Percentiles rank a stretch among this genome's conserved stretches.
phyloP scores from a whole-genome alignment of 2,329 filamentous ascomycete species.

The Alternaria triticimaculans region DNA sequence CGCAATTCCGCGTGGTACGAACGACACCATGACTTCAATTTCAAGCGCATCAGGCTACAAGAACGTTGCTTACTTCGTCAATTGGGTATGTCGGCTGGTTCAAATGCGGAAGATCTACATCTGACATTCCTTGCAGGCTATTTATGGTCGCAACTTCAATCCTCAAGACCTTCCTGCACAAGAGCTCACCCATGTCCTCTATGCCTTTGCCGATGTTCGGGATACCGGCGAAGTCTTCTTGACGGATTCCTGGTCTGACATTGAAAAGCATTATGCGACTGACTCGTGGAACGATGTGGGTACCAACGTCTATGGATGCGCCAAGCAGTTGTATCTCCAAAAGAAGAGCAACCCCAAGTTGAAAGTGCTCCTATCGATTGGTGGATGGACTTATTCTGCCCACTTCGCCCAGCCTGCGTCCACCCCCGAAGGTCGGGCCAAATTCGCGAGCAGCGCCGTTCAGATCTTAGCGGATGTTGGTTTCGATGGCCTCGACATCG shows the following conservation, averaged over 20 bases:
- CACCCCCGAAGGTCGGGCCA: slow-evolving; percentile 37
- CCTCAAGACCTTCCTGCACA: slow-evolving; percentile 44
- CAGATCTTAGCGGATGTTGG: slow-evolving; percentile 42
- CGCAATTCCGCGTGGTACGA: slow-evolving; percentile 28
- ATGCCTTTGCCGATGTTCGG: slow-evolving; percentile 48
- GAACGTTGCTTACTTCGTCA: slow-evolving; percentile 49
- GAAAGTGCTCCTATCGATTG: slow-evolving; percentile 48
- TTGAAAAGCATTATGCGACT: slow-evolving; percentile 46
- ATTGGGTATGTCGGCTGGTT: slow-evolving; percentile 39
- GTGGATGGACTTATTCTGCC: slow-evolving; percentile 49
- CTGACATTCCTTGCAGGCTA: slow-evolving; percentile 35
- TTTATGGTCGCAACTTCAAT: slow-evolving; percentile 47
- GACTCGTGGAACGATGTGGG: slow-evolving; percentile 51
- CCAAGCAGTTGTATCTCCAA: slow-evolving; percentile 46
- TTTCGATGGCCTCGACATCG: slow-evolving; percentile 48
- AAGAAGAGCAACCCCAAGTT: slow-evolving; percentile 48
- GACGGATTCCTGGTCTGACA: slow-evolving; percentile 47
- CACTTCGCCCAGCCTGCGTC: slow-evolving; percentile 45
- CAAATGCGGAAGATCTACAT: background rate
- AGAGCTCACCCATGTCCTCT: slow-evolving; percentile 47
- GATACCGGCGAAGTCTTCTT: slow-evolving; percentile 48
- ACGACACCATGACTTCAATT: slow-evolving; percentile 17
- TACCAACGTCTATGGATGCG: slow-evolving; percentile 48
- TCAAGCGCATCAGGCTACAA: slow-evolving; percentile 38
- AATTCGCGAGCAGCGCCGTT: slow-evolving; percentile 45